phyloP scores from a whole-genome alignment of 345 rosid genomes.

The Lepidium aucheri region DNA sequence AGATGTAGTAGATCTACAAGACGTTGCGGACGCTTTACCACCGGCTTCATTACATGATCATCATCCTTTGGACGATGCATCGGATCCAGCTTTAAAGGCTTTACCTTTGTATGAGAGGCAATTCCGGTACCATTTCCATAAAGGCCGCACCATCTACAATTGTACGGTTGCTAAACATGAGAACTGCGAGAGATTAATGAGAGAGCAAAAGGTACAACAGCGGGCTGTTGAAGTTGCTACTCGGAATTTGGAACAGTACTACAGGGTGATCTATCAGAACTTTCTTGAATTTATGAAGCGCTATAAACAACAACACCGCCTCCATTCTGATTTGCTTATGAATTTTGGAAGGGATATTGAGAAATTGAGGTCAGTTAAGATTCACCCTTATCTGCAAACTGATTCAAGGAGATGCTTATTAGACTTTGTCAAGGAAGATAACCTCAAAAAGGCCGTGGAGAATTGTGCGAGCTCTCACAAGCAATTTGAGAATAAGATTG shows the following conservation, averaged over 20 bases:
- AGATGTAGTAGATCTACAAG: conserved; percentile 44
- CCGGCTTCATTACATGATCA: conserved; percentile 44
- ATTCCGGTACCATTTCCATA: conserved; percentile 67
- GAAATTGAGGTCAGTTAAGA: conserved; percentile 63
- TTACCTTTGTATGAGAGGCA: conserved; percentile 85
- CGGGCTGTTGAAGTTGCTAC: conserved; percentile 82
- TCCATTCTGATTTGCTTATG: conserved; percentile 63
- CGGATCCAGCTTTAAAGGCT: conserved; percentile 92
- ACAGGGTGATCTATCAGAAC: conserved; percentile 65
- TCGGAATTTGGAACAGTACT: conserved; percentile 75
- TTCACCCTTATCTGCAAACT: conserved; percentile 71
- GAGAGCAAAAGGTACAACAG: conserved; percentile 85
- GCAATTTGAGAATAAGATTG: conserved; percentile 90
- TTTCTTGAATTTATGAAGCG: conserved; percentile 82
- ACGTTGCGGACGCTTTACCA: conserved; percentile 46
- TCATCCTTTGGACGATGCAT: conserved; percentile 79
- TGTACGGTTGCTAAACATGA: conserved; percentile 48
- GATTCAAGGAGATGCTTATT: conserved; percentile 44
- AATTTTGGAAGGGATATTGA: conserved; percentile 72
- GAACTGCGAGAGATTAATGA: conserved; percentile 58
- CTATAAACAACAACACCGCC: conserved; percentile 59
- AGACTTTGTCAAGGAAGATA: conserved; percentile 88
- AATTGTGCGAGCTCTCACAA: conserved; percentile 59
- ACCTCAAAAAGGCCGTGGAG: conserved; percentile 61
- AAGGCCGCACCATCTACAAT: conserved; percentile 48